phyloP scores from a whole-genome alignment of 2,329 filamentous ascomycete genomes.

The Colletotrichum abscissum region DNA sequence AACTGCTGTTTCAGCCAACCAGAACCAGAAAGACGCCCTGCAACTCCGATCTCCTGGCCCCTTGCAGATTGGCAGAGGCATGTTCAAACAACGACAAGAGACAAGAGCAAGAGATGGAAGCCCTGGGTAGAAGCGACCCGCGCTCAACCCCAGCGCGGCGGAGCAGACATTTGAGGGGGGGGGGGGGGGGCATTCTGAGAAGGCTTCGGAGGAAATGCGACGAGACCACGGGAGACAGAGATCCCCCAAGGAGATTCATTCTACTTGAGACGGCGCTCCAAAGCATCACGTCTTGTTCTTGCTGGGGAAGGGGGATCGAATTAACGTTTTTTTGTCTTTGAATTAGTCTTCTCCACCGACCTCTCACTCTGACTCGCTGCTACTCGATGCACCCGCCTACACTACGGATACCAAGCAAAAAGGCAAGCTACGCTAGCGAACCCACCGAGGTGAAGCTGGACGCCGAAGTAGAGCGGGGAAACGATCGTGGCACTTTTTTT shows the following conservation, averaged over 20 bases:
- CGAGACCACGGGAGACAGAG: slow-evolving; percentile 18
- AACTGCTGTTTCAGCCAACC: slow-evolving; percentile 37
- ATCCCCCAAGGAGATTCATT: slow-evolving; percentile 23
- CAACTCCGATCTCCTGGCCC: slow-evolving; percentile 33
- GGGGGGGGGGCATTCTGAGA: background rate
- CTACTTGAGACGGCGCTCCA: slow-evolving; percentile 25
- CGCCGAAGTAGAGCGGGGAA: background rate
- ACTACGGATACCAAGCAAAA: background rate
- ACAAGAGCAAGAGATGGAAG: slow-evolving; percentile 7
- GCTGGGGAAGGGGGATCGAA: slow-evolving; percentile 3
- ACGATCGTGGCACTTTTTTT: slow-evolving; percentile 1
- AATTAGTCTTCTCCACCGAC: slow-evolving; percentile 23
- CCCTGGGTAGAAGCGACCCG: slow-evolving; percentile 24
- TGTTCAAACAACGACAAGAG: slow-evolving; percentile 11
- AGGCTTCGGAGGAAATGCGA: slow-evolving; percentile 21
- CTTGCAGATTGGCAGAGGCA: slow-evolving; percentile 27
- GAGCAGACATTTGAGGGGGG: background rate
- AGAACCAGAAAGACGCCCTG: slow-evolving; percentile 29
- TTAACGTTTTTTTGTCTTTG: slow-evolving; percentile 27
- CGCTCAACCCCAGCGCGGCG: background rate
- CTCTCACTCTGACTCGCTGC: slow-evolving; percentile 24
- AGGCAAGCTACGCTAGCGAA: slow-evolving; percentile 13
- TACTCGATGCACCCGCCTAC: background rate
- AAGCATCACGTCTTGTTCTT: slow-evolving; percentile 14
- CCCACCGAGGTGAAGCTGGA: slow-evolving; percentile 23